Evolutionary conservation across 2,329 filamentous ascomycete species (phyloP).

Genomic region (Penicillium sp.): DNA sequence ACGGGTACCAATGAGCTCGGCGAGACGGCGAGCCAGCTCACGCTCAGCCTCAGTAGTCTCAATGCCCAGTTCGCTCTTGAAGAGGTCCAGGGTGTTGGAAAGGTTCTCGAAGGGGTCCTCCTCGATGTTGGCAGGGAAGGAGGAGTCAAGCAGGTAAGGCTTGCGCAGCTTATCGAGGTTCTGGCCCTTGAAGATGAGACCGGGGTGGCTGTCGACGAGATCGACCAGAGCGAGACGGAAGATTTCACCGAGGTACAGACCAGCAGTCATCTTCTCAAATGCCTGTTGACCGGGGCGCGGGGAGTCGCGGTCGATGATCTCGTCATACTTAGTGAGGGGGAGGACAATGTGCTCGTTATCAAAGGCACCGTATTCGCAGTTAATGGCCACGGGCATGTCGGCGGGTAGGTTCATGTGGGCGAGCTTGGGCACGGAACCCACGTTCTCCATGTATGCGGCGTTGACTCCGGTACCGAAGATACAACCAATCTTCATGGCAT

Average conservation of each 20-base stretch:
- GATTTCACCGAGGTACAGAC: conserved; percentile 90
- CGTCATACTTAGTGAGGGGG: conserved; percentile 81
- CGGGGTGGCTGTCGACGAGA: conserved; percentile 74
- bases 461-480: conserved; percentile 99
- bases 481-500: conserved; percentile 89
- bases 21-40: conserved; percentile 82
- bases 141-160: conserved; percentile 86
- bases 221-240: conserved; percentile 87
- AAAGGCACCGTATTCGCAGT: conserved; percentile 97
- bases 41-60: conserved; percentile 74
- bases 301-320: conserved; percentile 85
- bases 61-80: conserved; percentile 74
- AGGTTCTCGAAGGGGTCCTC: conserved; percentile 96
- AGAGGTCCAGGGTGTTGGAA: conserved; percentile 81
- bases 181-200: conserved; percentile 79
- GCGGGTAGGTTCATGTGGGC: conserved; percentile 85
- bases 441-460: conserved; percentile 95
- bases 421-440: conserved; percentile 88
- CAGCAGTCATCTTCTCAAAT: conserved; percentile 98
- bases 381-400: conserved; percentile 87
- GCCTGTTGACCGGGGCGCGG: conserved; percentile 91
- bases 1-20: conserved; percentile 92
- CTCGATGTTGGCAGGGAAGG: conserved; percentile 90
- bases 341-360: conserved; percentile 91
- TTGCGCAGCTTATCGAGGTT: conserved; percentile 79